Base-by-base conservation (phyloP, 805 yeast genomes). In the Candida ficus region DNA sequence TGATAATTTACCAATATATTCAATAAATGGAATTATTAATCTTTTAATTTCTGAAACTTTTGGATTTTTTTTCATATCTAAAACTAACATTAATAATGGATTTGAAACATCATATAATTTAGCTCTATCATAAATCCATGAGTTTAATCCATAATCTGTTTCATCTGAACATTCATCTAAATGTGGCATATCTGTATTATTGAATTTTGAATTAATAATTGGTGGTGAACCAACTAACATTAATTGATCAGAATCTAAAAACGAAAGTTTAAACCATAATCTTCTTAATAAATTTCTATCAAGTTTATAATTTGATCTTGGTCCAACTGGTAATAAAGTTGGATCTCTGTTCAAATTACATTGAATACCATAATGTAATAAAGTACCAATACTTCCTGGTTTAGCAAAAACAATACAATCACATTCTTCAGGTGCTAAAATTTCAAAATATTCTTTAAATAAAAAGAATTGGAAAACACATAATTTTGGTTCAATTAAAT, bases 101-200 rank as follows among this genome's bases (percentile, higher is more conserved):
- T 42, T 20, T 23, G 49, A 43, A n/a, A 40, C 29, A 2, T 48
- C 46, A 22, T 44, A 37, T 6, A 48, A 20, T 34, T 48, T 43
- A 1, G 44, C 38, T 7, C 47, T 35, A 11, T 50, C 49, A 13
- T 22, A 16, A 19, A 52, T 40, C 39, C 41, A 38, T 33, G 46
- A 39, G 25, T 54, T 50, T 17, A 50, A 40, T 7, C 39, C 43
- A 34, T 50, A 45, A 3, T 54, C 59, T n/a, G 38, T 17, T 3
- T 48, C 50, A 17, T 49, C 39, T 7, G 41, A 44, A 27, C 52
- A 46, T 21, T 52, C 52, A 33, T 53, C 53, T 29, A 54, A 18
- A 29, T 45, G 52, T 4, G 60, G 60, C 27, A 49, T 45, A 3
- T 52, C 52, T 1, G 57, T 52, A 30, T 56, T 57, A 36, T 48